Conservation (phyloP, 768 basidiomycete genomes). For the Collybia nuda region DNA sequence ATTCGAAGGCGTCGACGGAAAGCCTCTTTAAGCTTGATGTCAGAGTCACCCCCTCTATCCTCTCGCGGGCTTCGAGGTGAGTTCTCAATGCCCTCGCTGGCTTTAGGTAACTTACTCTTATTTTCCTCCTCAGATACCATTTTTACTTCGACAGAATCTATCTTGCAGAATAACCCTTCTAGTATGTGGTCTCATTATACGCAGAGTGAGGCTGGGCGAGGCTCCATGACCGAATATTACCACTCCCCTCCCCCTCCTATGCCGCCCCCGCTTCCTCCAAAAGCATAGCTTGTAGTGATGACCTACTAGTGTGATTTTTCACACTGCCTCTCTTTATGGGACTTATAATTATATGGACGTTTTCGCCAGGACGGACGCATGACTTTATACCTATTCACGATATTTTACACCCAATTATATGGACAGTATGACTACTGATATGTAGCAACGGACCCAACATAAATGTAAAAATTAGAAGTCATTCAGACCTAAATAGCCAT, state of each 20-base stretch:
- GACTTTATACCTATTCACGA: too few relatives aligned
- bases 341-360: neutral
- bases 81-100: neutral
- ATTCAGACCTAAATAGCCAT: too few relatives aligned
- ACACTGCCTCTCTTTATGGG: neutral
- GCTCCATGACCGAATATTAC: constrained; percentile 16
- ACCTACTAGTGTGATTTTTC: neutral
- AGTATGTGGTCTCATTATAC: constrained; percentile 23
- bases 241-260: constrained; percentile 1
- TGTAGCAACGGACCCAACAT: too few relatives aligned
- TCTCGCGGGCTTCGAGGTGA: constrained; percentile 20
- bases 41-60: constrained; percentile 8
- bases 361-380: too few relatives aligned
- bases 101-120: neutral
- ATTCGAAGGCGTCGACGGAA: constrained; percentile 13
- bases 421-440: too few relatives aligned
- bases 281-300: neutral
- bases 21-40: constrained; percentile 7
- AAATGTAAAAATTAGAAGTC: too few relatives aligned
- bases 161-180: constrained; percentile 25
- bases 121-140: constrained; percentile 22
- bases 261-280: constrained; percentile 2
- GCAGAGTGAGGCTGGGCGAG: constrained; percentile 22
- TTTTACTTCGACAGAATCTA: constrained; percentile 36
- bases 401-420: too few relatives aligned